Conservation (phyloP, 192 early-diverging fungal genomes). For the Chytriomyces confervae region DNA sequence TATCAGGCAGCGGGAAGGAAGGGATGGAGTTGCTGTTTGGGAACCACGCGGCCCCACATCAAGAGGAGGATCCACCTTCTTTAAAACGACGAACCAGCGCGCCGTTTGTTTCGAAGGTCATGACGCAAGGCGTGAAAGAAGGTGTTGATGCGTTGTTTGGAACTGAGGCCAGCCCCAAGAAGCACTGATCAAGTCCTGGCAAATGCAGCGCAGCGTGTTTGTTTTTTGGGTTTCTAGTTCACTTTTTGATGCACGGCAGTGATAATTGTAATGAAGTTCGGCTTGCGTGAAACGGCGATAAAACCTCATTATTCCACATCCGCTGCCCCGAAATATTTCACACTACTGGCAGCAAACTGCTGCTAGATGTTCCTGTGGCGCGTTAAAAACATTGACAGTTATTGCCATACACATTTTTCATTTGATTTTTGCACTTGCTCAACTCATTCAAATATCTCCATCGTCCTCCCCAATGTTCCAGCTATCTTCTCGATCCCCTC, state of each 20-base stretch:
- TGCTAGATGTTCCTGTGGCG: too few relatives aligned
- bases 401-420: too few relatives aligned
- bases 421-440: too few relatives aligned
- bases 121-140: conserved; percentile 1
- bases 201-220: too few relatives aligned
- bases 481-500: conserved; percentile 11
- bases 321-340: too few relatives aligned
- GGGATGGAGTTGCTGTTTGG: conserved; percentile 14
- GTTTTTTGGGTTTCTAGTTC: too few relatives aligned
- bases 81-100: neutral
- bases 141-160: conserved; percentile 20
- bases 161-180: neutral
- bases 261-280: too few relatives aligned
- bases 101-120: conserved; percentile 6
- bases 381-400: too few relatives aligned
- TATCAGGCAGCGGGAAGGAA: conserved; percentile 1
- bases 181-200: neutral
- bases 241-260: too few relatives aligned
- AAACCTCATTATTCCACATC: too few relatives aligned
- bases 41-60: neutral
- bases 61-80: neutral
- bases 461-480: neutral
- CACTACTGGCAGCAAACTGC: too few relatives aligned
- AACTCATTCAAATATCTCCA: neutral
- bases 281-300: too few relatives aligned